phyloP scores from a whole-genome alignment of 2,329 filamentous ascomycete genomes.

The Sclerotinia subarctica region DNA sequence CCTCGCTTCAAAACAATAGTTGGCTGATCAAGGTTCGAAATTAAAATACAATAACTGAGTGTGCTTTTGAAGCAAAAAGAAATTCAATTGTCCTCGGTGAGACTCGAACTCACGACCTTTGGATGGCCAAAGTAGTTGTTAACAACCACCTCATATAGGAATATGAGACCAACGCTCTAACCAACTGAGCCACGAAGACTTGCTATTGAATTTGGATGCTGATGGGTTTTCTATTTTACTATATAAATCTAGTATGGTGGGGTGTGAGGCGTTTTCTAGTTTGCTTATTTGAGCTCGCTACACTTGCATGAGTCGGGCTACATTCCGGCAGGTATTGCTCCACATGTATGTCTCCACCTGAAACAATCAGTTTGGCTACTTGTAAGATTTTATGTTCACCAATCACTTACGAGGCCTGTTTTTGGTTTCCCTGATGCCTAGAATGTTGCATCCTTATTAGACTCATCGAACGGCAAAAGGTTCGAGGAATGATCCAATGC shows the following conservation, averaged over 20 bases:
- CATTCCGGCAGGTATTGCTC: not conserved
- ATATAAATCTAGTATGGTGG: not conserved
- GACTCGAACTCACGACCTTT: conserved; percentile 52
- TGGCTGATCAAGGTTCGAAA: not conserved
- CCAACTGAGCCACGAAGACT: conserved; percentile 45
- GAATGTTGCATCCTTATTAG: not conserved
- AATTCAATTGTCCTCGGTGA: conserved; percentile 42
- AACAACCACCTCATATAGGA: not conserved
- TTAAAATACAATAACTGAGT: not conserved
- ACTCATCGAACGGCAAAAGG: not conserved
- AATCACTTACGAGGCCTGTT: not conserved
- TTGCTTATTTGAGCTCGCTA: not conserved
- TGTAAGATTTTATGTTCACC: not conserved
- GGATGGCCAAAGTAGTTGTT: conserved; percentile 32
- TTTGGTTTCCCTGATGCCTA: not conserved
- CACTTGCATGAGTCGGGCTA: not conserved
- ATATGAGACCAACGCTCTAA: conserved; percentile 45
- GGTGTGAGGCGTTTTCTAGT: not conserved
- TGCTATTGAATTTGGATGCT: not conserved
- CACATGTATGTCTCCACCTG: not conserved
- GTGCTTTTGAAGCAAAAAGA: not conserved
- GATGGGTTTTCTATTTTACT: rapidly evolving
- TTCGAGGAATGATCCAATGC: not conserved
- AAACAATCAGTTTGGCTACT: not conserved
- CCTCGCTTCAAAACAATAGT: too few relatives aligned